phyloP scores from a whole-genome alignment of 768 basidiomycete genomes.

The Psilocybe azurescens region DNA sequence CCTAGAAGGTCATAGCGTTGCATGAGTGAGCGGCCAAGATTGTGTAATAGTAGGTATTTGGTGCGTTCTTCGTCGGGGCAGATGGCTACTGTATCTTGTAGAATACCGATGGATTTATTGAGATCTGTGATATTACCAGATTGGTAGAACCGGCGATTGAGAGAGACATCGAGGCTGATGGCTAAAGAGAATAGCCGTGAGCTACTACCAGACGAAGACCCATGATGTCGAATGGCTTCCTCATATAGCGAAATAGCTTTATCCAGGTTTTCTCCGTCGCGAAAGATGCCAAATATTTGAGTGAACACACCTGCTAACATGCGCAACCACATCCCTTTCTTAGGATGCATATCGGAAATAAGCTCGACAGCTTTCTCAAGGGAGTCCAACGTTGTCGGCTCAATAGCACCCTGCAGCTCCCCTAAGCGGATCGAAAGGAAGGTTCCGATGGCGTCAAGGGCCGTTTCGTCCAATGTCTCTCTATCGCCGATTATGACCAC shows the following conservation, averaged over 20 bases:
- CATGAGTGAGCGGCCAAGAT: neutral
- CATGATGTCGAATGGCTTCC: neutral
- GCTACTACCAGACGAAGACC: neutral
- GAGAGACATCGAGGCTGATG: neutral
- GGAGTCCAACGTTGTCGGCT: neutral
- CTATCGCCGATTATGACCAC: neutral
- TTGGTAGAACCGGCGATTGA: neutral
- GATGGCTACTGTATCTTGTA: neutral
- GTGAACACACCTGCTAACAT: neutral
- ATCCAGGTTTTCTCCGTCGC: neutral
- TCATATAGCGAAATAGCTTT: neutral
- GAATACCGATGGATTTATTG: slow-evolving; percentile 5
- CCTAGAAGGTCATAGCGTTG: slow-evolving; percentile 11
- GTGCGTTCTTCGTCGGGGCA: neutral
- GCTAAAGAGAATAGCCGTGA: neutral
- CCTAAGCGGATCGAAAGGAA: slow-evolving; percentile 6
- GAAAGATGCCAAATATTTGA: neutral
- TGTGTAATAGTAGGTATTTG: neutral
- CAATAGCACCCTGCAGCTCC: neutral
- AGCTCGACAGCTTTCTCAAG: neutral
- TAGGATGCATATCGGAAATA: neutral
- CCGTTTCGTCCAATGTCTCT: no score
- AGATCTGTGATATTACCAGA: slow-evolving; percentile 2
- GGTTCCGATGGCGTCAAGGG: neutral
- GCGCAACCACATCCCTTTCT: slow-evolving; percentile 3